Evolutionary conservation across 164 flowering plant species (phyloP), one percentile per base, ranked within the genome.

Genomic region (Magnolia sinica): DNA sequence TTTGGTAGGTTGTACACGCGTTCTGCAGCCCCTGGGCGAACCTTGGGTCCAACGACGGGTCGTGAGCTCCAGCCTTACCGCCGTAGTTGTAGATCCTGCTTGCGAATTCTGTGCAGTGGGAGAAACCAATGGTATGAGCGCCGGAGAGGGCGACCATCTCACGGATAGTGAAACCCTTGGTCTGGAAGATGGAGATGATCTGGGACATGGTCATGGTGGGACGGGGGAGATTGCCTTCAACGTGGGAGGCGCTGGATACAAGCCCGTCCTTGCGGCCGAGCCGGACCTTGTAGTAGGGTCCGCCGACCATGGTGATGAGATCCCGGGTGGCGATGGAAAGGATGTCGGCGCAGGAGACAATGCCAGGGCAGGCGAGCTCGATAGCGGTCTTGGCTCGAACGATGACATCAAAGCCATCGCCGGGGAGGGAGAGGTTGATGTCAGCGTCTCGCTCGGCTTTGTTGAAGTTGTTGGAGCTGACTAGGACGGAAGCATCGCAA

Each of bases 271-370:
- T 89, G 10, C 96, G 81, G 7, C 96, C 96, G 7, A 92, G 70
- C 0, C 20, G 80, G 22, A 92, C 88, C 0, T 76, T 22, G 79
- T 88, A 89, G 76, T 22, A 86, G 1, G 96, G 94, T 0, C 96
- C 96, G 1, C 96, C 96, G 19, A 85, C 89, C 91, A 89, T 86
- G 59, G 76, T 80, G 63, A 77, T 73, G n/a, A 92, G 88, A 73
- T 90, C 82, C 5, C 94, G 85, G 7, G 96, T 82, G 31, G 91
- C 83, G 27, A 83, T 76, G n/a, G 91, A 85, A 5, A 89, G 81
- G 74, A 92, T 89, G 71, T 92, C 96, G 31, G 96, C 68, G 79
- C 96, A 92, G 61, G 96, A 91, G 50, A 92, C 96, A 6, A 81
- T 74, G 63, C 89, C 88, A 23, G 96, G 96, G 79, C 96, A 92